Base-by-base conservation (phyloP, 805 yeast genomes). In the Kazachstania taianensis region DNA sequence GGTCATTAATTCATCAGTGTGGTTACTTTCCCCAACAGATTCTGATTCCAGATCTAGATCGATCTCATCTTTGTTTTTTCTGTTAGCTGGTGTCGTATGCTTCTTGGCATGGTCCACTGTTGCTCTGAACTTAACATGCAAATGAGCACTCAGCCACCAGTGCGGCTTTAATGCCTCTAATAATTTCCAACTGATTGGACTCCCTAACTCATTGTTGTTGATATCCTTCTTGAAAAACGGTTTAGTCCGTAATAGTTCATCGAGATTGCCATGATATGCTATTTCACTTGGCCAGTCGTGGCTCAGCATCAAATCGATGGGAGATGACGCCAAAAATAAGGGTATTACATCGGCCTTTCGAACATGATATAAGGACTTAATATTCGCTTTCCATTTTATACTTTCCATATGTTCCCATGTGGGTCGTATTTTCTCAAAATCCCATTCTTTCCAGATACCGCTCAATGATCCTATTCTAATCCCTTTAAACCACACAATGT, bases 261-360 rank as follows among this genome's bases (percentile, higher is more conserved):
- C 43, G n/a, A 65, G 13, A 47, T 81, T 56, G 0, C 96, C 97
- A 54, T 70, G 60, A 5, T 72, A 59, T 29, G 70, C 80, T 7
- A 87, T 76, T 3, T 81, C 83, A 28, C 67, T 76, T 0, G 98
- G 98, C 98, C 98, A 92, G 62, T 92, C 98, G 57, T 92, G 98
- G 22, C 83, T 72, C 36, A 89, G 41, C 53, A 80, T 66, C 1
- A 86, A 53, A 45, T 83, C 81, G 5, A 74, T 23, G 9, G 46
- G 41, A 4, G 42, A 30, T 4, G 49, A 33, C 40, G 70, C 46
- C 47, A 70, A 44, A 45, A 64, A 58, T 45, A 84, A 59, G 42
- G 80, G 81, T 25, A 75, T 43, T 37, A 71, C 72, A 38, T 80
- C 81, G 36, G 48, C 65, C 20, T 67, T 66, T 32, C 81, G 71